A percentile compares a stretch with the other conserved stretches of the same genome.
Evolutionary conservation across 495 filamentous ascomycete species (phyloP).

Genomic region (Pyrenula aspistea): DNA sequence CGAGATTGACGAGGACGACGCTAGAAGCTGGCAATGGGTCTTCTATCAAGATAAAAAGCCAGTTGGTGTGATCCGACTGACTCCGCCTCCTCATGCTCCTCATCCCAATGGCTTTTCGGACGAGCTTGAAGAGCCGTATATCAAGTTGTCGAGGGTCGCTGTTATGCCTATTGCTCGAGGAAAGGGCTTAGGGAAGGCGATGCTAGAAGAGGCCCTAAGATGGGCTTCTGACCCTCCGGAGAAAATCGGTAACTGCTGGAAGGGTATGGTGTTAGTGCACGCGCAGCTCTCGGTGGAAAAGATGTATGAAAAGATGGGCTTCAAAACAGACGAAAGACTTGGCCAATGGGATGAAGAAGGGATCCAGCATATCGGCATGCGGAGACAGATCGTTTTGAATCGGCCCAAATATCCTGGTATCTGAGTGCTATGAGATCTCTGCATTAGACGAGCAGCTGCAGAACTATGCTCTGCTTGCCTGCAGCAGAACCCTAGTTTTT

Average conservation of each 20-base stretch:
- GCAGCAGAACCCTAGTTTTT: too few species aligned
- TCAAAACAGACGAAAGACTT: conserved; percentile 55
- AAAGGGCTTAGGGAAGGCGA: conserved; percentile 42
- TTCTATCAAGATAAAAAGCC: conserved; percentile 48
- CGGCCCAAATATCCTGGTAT: neutral
- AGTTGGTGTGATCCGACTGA: conserved; percentile 63
- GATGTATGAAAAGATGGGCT: conserved; percentile 56
- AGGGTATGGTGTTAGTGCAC: conserved; percentile 61
- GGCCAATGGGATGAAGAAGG: conserved; percentile 76
- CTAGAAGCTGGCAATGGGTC: conserved; percentile 71
- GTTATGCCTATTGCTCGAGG: conserved; percentile 50
- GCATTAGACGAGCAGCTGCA: too few species aligned
- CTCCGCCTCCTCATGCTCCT: conserved; percentile 61
- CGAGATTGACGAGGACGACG: conserved; percentile 74
- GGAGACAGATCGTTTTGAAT: conserved; percentile 17
- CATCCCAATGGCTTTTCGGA: conserved; percentile 32
- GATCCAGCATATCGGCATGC: conserved; percentile 80
- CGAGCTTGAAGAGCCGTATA: conserved; percentile 49
- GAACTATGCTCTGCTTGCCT: too few species aligned
- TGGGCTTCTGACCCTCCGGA: conserved; percentile 49
- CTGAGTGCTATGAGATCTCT: too few species aligned
- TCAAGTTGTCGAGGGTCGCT: conserved; percentile 70
- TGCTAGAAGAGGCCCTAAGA: conserved; percentile 47
- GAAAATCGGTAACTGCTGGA: conserved; percentile 42
- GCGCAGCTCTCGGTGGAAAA: conserved; percentile 51